Percentiles rank a stretch among this genome's conserved stretches.
Evolutionary conservation across 805 yeast genomes (phyloP).

Genomic region (Pichia thaimueangensis): DNA sequence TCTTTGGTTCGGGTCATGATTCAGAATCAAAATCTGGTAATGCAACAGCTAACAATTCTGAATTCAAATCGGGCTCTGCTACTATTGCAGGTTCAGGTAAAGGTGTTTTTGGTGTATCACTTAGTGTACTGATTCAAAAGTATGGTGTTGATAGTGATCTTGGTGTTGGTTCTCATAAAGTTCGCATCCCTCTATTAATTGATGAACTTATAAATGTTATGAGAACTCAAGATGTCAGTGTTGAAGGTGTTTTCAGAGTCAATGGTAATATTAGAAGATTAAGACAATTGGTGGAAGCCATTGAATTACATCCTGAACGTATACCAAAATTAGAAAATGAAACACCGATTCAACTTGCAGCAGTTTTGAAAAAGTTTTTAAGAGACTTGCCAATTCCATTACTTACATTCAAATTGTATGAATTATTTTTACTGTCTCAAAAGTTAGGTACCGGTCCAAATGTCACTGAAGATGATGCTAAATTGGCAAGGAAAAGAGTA

Average conservation of each 20-base stretch:
- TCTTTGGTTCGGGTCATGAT: conserved; percentile 24
- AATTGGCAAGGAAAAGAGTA: conserved; percentile 33
- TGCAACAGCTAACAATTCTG: conserved; percentile 8
- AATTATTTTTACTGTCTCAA: conserved; percentile 70
- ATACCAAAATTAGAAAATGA: conserved; percentile 60
- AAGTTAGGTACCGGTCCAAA: conserved; percentile 34
- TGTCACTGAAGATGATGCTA: conserved; percentile 4
- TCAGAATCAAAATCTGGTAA: not conserved
- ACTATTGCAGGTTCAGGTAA: conserved; percentile 14
- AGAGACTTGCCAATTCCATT: conserved; percentile 92
- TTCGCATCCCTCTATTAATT: conserved; percentile 76
- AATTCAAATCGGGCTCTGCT: conserved; percentile 17
- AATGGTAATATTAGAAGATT: conserved; percentile 89
- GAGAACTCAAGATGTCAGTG: conserved; percentile 88
- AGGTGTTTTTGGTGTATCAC: conserved; percentile 72
- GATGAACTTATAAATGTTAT: conserved; percentile 82
- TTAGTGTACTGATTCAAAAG: conserved; percentile 58
- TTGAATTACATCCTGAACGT: conserved; percentile 62
- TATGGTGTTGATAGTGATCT: conserved; percentile 79
- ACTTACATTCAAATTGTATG: conserved; percentile 67
- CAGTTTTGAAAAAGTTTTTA: conserved; percentile 81
- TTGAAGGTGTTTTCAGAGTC: conserved; percentile 92
- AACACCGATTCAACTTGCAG: conserved; percentile 88
- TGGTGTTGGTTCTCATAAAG: conserved; percentile 75
- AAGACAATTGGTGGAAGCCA: conserved; percentile 62